A percentile compares a stretch with the other conserved stretches of the same genome.
Evolutionary conservation across 768 basidiomycete species (phyloP).

Genomic region (Lentinus tigrinus): DNA sequence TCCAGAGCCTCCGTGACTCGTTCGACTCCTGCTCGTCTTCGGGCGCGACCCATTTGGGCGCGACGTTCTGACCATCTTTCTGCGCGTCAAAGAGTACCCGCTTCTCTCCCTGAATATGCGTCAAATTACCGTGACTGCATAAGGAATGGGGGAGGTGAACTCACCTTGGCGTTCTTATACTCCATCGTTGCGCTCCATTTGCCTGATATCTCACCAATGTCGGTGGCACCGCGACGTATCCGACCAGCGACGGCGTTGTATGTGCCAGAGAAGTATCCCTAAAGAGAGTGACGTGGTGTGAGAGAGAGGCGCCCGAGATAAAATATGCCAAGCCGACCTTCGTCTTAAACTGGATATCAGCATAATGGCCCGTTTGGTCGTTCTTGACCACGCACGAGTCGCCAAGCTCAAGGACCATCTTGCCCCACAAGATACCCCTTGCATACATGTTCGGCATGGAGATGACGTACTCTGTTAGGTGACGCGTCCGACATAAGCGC

Average conservation of each 20-base stretch:
- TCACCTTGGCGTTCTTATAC: constrained; percentile 67
- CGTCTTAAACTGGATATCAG: constrained; percentile 96
- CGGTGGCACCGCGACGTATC: constrained; percentile 59
- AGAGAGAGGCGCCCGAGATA: neutral
- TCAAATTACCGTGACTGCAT: neutral
- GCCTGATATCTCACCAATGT: constrained; percentile 85
- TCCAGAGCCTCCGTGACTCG: constrained; percentile 92
- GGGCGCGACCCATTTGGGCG: constrained; percentile 81
- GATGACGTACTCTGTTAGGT: constrained; percentile 68
- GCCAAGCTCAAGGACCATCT: constrained; percentile 95
- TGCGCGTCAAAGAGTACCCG: constrained; percentile 82
- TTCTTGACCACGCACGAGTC: constrained; percentile 86
- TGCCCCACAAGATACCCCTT: constrained; percentile 82
- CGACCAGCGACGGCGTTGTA: constrained; percentile 89
- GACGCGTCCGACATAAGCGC: neutral
- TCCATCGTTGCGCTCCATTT: constrained; percentile 93
- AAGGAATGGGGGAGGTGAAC: constrained; percentile 10
- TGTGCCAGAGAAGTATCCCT: constrained; percentile 97
- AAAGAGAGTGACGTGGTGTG: neutral
- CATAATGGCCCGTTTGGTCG: constrained; percentile 67
- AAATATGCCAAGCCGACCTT: constrained; percentile 62
- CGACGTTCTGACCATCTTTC: constrained; percentile 70
- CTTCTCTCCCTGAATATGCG: constrained; percentile 43
- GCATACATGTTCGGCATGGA: constrained; percentile 99
- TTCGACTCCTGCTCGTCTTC: constrained; percentile 87